Evolutionary conservation across 192 early-diverging fungal species (phyloP), one percentile per base, ranked within the genome.

Genomic region (Coemansia sp.): DNA sequence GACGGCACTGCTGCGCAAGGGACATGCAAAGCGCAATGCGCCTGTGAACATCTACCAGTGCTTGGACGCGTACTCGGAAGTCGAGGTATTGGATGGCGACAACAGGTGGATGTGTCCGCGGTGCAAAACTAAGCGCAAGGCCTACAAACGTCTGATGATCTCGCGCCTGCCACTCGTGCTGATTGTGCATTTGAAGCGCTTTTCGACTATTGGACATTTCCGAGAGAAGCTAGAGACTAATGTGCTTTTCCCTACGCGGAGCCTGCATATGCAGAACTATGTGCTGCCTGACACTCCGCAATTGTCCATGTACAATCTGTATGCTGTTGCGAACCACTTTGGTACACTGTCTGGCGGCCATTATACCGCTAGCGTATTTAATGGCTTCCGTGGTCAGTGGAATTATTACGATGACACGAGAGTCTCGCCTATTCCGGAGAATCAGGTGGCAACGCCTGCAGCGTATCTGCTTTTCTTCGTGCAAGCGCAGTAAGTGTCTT

Each of bases 171-270:
- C 96, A 4, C 82, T 89, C 59, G 88, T 98, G 27, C 71, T 98
- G 22, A 66, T 98, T 53, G 87, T 98, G 48, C 93, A 97, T 58
- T 63, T 98, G 65, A 98, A 97, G 74, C 86, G 95, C 49, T 98
- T 97, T 57, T 96, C 89, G 21, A 93, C 83, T 30, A 82, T 92
- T 61, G 95, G 95, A 1, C 94, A 93, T 6, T 97, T 97, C 68
- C 85, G 89, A 32, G 88, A 95, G 71, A 97, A 96, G 67, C 69
- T 98, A 24, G 93, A 95, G 53, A 92, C 90, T 0, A 82, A 85
- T 67, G 93, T 97, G 3, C 77, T 92, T 53, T 95, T 93, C 63
- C 94, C 94, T 1, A 76, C 93, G 41, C 72, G 73, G 47, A 67
- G 78, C 38, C 64, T 90, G 54, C 82, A 89, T 65, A 70, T 93